phyloP scores from a whole-genome alignment of 352 stramenopile genomes.

The Phytopythium litorale region DNA sequence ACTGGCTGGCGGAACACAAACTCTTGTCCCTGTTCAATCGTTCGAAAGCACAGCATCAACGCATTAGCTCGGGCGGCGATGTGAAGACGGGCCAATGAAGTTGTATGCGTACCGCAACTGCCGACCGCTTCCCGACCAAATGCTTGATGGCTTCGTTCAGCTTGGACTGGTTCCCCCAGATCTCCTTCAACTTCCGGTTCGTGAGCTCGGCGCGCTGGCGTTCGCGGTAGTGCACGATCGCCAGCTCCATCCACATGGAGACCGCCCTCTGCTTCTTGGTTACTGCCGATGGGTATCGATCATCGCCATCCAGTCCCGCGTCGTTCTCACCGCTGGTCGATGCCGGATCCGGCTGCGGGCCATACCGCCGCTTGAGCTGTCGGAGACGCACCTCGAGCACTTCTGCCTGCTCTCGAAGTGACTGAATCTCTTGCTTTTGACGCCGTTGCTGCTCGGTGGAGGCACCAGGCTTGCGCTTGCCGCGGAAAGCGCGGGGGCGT shows the following conservation, averaged over 20 bases:
- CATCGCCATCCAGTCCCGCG: no score
- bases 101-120: neutral
- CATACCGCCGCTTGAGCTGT: conserved; percentile 14
- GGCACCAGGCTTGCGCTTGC: conserved; percentile 16
- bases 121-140: conserved; percentile 15
- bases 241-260: conserved; percentile 15
- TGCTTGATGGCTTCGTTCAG: conserved; percentile 23
- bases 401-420: conserved; percentile 18
- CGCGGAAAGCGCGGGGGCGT: no score
- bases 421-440: conserved; percentile 24
- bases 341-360: neutral
- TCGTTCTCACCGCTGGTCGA: neutral
- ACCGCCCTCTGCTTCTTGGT: neutral
- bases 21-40: neutral
- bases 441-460: conserved; percentile 26
- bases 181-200: conserved; percentile 30
- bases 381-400: conserved; percentile 25
- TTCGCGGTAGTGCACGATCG: conserved; percentile 19
- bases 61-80: neutral
- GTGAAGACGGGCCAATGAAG: neutral
- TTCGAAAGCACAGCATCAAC: neutral
- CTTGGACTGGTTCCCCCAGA: conserved; percentile 29
- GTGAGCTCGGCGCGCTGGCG: conserved; percentile 23
- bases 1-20: conserved; percentile 1
- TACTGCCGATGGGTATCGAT: neutral